Base-by-base conservation (phyloP, 345 rosid genomes). In the Boechera divaricarpa region DNA sequence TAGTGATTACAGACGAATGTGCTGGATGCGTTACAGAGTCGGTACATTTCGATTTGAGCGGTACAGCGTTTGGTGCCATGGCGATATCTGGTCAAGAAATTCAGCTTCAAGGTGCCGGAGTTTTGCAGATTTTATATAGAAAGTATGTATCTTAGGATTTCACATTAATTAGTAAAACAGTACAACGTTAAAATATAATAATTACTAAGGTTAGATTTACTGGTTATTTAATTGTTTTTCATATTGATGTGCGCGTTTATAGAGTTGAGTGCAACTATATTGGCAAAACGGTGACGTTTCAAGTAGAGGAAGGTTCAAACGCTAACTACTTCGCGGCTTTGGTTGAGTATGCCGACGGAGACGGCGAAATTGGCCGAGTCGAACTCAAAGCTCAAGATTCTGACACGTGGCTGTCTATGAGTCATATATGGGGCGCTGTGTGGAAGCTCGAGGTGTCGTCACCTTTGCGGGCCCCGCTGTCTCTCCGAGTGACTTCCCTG, bases 41-140 rank as follows among this genome's bases (percentile, higher is more conserved):
- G 0, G 81, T 59, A 61, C 94, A 89, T 80, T 93, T 93, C 32
- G 94, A 91, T 63, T 52, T 89, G 28, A 91, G 96, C 1, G 92
- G 96, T 31, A 81, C 88, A 28, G 81, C 97, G 12, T 87, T 88
- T 47, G 92, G 96, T 53, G 88, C 91, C 70, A 83, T 93, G 91
- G 97, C 97, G 2, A 60, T 2, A 4, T 68, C 90, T 7, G 90
- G 89, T 54, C 66, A 81, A 51, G 92, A 73, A 2, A 86, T 80
- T 8, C 72, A 81, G 42, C 88, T 93, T 26, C 90, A 89, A 2
- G 48, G 64, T 33, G 88, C 67, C 5, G 96, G 97, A 28, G 63
- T 63, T 64, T 68, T 93, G 78, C 81, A 83, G 26, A 82, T 89
- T 78, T 80, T 84, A 39, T 86, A 88, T 10, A 69, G 54, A 79